A percentile compares a stretch with the other conserved stretches of the same genome.
phyloP scores from a whole-genome alignment of 139 green algal genomes.

The Coelastrella sp. region DNA sequence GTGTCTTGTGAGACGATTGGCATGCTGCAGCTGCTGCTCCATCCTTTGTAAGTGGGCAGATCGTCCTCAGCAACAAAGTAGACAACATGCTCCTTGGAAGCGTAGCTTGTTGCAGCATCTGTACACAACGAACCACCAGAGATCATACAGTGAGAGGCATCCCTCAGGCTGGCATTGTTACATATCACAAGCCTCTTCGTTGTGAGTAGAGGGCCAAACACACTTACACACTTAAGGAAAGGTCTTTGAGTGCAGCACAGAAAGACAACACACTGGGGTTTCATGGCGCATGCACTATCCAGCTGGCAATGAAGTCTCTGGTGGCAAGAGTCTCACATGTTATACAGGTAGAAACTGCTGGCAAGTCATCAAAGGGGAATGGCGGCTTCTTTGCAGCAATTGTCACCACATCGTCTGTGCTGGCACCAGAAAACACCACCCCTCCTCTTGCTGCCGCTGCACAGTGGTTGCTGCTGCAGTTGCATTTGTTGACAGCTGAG shows the following conservation, averaged over 20 bases:
- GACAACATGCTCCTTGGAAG: constrained; percentile 36
- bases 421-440: constrained; percentile 15
- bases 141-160: neutral
- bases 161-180: neutral
- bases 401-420: neutral
- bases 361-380: constrained; percentile 51
- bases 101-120: constrained; percentile 10
- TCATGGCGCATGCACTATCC: no score
- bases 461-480: constrained; percentile 30
- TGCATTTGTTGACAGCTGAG: neutral
- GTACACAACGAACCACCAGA: neutral
- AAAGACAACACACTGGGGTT: no score
- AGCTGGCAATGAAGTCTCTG: no score
- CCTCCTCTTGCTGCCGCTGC: constrained; percentile 31
- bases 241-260: no score
- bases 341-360: constrained; percentile 11
- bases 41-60: constrained; percentile 62
- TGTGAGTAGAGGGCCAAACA: neutral
- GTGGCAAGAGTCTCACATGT: constrained; percentile 48
- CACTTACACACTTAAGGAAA: no score
- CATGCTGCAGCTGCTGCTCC: constrained; percentile 48
- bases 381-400: constrained; percentile 45
- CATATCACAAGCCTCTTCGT: neutral
- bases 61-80: constrained; percentile 60
- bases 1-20: neutral